Percentiles rank a stretch among this genome's conserved stretches.
Evolutionary conservation across 257 asterid species (phyloP).

Genomic region (Plantago elongata): DNA sequence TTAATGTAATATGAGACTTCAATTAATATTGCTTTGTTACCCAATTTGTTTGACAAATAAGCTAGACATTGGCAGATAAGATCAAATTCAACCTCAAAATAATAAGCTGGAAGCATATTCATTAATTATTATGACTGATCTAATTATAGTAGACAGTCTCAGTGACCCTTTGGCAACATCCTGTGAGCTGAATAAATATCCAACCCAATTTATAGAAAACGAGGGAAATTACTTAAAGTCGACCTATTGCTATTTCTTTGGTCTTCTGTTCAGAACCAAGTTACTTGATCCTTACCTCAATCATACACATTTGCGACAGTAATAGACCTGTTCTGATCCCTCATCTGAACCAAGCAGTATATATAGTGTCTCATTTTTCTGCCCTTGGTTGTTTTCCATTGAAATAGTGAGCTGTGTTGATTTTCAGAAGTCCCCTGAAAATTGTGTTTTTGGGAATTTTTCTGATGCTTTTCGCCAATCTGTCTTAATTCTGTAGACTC

Average conservation of each 20-base stretch:
- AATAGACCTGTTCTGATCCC: neutral
- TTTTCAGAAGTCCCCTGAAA: slow-evolving; percentile 1
- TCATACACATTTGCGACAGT: neutral
- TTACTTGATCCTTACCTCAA: slow-evolving; percentile 7
- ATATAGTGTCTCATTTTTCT: neutral
- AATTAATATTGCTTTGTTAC: neutral
- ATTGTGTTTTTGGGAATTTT: neutral
- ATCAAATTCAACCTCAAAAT: no score
- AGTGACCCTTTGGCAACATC: neutral
- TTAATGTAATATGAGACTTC: neutral
- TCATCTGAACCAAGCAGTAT: slow-evolving; percentile 5
- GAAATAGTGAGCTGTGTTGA: slow-evolving; percentile 7
- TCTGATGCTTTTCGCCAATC: slow-evolving; percentile 16
- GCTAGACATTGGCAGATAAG: neutral
- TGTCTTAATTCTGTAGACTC: slow-evolving; percentile 57
- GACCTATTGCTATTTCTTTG: neutral
- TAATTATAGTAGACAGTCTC: neutral
- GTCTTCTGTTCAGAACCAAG: neutral
- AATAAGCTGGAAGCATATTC: no score
- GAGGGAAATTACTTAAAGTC: neutral
- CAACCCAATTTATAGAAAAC: neutral
- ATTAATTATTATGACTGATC: no score
- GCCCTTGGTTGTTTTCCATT: slow-evolving; percentile 7
- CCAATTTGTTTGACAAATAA: neutral
- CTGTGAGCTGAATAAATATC: neutral